Evolutionary conservation across 495 filamentous ascomycete genomes (phyloP), one percentile per base, ranked within the genome.

Genomic region (Penicillium herquei): DNA sequence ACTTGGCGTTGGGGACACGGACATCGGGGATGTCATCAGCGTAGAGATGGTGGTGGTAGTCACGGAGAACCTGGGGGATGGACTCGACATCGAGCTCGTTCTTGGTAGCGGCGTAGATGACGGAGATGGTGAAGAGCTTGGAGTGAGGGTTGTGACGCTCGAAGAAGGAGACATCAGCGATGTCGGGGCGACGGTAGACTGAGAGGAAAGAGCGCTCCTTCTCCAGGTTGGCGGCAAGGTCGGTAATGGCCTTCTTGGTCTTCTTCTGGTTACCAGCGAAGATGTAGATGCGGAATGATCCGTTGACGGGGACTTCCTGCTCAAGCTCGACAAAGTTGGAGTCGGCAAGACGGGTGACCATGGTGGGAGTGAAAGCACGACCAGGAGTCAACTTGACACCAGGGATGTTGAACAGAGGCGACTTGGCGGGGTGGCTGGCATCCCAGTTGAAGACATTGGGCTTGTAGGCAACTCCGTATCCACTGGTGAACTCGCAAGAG

Each of bases 261-360:
- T 72, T 70, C 10, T 70, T 58, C 52, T 86, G 88, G 32, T 80
- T 81, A 54, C 91, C 91, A 40, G 83, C 89, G 62, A 95, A 94
- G 57, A 96, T 65, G 64, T 89, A 95, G 63, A 96, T 80, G 33
- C 90, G 83, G 81, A 91, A 96, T 9, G 91, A 84, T 52, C 91
- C 91, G 70, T 95, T 95, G 49, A 90, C 77, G 0, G 91, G 91
- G 48, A 96, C 78, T 56, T 92, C 89, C 70, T 96, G 91, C 72
- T 96, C 91, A 39, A 96, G 74, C 60, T 94, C 87, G 12, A 93
- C 89, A 21, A 88, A 81, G 74, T 94, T 95, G 63, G 89, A 85
- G 65, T 96, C 91, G 4, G 86, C 84, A 30, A 95, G 86, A 34
- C 91, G 81, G 30, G 89, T 96, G 35, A 95, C 91, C 51, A 85